These are phyloP conservation scores for Fistulina hepatica DNA, from an alignment of 1,284 basidiomycete species.

Conservation along the genomic window DNA sequence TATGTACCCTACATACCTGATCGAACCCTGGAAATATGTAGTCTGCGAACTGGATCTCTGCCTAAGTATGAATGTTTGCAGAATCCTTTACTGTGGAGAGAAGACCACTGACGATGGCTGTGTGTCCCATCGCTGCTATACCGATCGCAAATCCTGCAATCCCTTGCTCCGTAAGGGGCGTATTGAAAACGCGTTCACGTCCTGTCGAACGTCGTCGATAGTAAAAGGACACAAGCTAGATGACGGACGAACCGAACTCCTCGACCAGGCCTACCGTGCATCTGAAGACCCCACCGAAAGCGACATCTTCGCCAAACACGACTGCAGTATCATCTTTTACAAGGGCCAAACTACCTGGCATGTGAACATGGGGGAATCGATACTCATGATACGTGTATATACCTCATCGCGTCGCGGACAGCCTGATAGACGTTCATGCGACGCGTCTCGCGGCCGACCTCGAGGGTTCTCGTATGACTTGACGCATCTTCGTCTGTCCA, in stretches of 20 bases:
- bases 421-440: conserved; percentile 91
- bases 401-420: conserved; percentile 82
- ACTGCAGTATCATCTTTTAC: conserved; percentile 77
- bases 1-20: conserved; percentile 40
- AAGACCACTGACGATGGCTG: conserved; percentile 88
- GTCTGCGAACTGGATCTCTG: conserved; percentile 85
- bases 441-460: conserved; percentile 61
- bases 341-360: conserved; percentile 57
- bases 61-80: too few relatives aligned
- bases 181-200: conserved; percentile 90
- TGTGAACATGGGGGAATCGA: conserved; percentile 1
- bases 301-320: conserved; percentile 90
- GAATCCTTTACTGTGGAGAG: too few relatives aligned
- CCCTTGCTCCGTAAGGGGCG: conserved; percentile 87
- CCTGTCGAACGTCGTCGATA: conserved; percentile 33
- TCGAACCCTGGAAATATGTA: conserved; percentile 91
- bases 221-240: neutral
- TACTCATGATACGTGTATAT: conserved; percentile 13
- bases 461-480: too few relatives aligned
- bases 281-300: conserved; percentile 89
- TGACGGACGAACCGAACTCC: conserved; percentile 61
- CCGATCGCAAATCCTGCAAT: conserved; percentile 94
- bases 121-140: conserved; percentile 85
- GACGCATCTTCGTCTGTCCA: conserved; percentile 66
- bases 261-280: conserved; percentile 87